These are phyloP conservation scores for Adansonia gregorii DNA, from an alignment of 441 rosid genomes.

Conservation along the genomic window DNA sequence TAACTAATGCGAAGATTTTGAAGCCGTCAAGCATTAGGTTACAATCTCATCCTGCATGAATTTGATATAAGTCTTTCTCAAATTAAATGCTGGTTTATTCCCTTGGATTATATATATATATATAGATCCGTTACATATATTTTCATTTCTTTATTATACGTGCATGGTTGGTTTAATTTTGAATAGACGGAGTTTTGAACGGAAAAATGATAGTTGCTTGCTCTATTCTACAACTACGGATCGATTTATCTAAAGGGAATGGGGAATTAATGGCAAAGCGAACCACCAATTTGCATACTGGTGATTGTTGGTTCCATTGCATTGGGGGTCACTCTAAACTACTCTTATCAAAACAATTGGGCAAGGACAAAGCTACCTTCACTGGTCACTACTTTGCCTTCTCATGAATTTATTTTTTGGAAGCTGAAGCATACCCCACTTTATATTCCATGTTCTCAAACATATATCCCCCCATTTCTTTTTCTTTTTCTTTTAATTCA, in stretches of 20 bases:
- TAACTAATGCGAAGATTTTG: not conserved
- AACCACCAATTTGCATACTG: constrained; percentile 33
- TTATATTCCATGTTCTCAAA: constrained; percentile 50
- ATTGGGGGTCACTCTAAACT: constrained; percentile 24
- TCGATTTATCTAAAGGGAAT: constrained; percentile 19
- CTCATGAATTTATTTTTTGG: constrained; percentile 60
- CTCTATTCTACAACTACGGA: constrained; percentile 24
- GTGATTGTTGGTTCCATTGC: constrained; percentile 21
- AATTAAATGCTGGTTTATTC: not conserved
- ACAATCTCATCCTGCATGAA: not conserved
- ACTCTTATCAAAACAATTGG: constrained; percentile 5
- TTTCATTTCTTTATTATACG: too few relatives aligned
- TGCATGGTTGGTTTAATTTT: not conserved
- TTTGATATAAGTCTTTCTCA: too few relatives aligned
- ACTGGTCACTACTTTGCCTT: not conserved
- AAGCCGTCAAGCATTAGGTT: not conserved
- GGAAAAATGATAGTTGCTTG: constrained; percentile 38
- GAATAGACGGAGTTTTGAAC: constrained; percentile 24
- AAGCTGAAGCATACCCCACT: constrained; percentile 33
- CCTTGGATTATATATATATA: too few relatives aligned
- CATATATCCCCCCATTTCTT: not conserved
- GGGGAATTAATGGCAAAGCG: not conserved
- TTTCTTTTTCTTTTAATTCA: not conserved
- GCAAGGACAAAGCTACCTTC: constrained; percentile 26
- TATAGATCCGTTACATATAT: too few relatives aligned